A percentile compares a stretch with the other conserved stretches of the same genome.
Evolutionary conservation across 2,329 filamentous ascomycete genomes (phyloP).

Genomic region (Sporothrix pallida): DNA sequence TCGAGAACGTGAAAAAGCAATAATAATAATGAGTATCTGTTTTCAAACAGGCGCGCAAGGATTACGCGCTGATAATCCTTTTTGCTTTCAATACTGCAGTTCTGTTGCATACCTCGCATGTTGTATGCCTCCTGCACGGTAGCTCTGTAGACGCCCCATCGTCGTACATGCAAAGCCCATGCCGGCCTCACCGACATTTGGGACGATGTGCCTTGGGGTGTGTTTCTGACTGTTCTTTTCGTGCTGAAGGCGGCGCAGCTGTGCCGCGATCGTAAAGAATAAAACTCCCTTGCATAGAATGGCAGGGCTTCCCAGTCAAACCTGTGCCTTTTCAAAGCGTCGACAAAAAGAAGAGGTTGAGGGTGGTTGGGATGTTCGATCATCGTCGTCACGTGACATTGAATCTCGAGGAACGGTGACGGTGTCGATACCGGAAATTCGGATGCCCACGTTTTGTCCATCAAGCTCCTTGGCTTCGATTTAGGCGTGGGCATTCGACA

Average conservation of each 20-base stretch:
- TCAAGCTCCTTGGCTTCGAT: not conserved
- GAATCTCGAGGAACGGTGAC: not conserved
- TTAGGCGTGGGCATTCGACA: too few species aligned
- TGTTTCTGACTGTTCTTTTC: not conserved
- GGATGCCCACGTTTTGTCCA: not conserved
- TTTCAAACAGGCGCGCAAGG: not conserved
- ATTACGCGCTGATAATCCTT: not conserved
- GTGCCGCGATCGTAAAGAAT: not conserved
- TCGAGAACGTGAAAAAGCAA: not conserved
- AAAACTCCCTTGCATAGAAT: conserved; percentile 6
- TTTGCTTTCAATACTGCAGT: not conserved
- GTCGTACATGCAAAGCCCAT: conserved; percentile 24
- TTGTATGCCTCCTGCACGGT: not conserved
- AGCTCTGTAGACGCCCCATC: not conserved
- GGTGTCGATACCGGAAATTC: not conserved
- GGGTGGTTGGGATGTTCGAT: conserved; percentile 1
- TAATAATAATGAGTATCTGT: too few species aligned
- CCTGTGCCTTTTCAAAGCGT: not conserved
- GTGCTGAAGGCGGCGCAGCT: conserved; percentile 6
- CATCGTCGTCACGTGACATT: not conserved
- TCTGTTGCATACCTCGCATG: not conserved
- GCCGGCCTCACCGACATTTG: conserved; percentile 31
- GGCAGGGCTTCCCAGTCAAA: not conserved
- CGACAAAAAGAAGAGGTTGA: not conserved
- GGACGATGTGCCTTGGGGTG: not conserved